phyloP scores from a whole-genome alignment of 2,329 filamentous ascomycete genomes.

The Cladosporium sp. region DNA sequence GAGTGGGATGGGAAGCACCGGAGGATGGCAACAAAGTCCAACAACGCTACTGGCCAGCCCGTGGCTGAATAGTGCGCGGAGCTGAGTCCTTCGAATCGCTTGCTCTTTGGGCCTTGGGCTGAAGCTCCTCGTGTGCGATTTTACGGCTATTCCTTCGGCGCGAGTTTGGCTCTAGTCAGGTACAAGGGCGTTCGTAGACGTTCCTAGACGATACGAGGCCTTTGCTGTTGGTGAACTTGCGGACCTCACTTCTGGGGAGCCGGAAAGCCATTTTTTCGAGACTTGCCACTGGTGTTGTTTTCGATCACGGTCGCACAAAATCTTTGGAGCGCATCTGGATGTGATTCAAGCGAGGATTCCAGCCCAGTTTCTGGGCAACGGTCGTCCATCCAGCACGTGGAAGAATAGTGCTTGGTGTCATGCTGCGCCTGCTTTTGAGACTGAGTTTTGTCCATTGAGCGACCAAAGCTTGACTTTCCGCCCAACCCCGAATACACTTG shows the following conservation, averaged over 20 bases:
- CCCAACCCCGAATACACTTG: not conserved
- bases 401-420: not conserved
- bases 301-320: not conserved
- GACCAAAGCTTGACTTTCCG: not conserved
- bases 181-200: not conserved
- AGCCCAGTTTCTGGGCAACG: not conserved
- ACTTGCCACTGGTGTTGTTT: not conserved
- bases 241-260: constrained; percentile 5
- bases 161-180: not conserved
- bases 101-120: not conserved
- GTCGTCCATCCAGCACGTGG: not conserved
- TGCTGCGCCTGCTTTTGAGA: not conserved
- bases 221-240: not conserved
- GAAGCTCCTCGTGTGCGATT: not conserved
- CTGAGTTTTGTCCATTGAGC: not conserved
- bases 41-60: not conserved
- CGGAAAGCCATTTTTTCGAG: not conserved
- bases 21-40: not conserved
- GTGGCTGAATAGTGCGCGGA: not conserved
- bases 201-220: not conserved
- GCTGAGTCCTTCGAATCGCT: not conserved
- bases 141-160: not conserved
- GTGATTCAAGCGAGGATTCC: not conserved
- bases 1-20: not conserved
- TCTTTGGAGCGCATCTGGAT: not conserved